Evolutionary conservation across 2,329 filamentous ascomycete species (phyloP), one percentile per base, ranked within the genome.

Genomic region (Arachnomyces sp.): DNA sequence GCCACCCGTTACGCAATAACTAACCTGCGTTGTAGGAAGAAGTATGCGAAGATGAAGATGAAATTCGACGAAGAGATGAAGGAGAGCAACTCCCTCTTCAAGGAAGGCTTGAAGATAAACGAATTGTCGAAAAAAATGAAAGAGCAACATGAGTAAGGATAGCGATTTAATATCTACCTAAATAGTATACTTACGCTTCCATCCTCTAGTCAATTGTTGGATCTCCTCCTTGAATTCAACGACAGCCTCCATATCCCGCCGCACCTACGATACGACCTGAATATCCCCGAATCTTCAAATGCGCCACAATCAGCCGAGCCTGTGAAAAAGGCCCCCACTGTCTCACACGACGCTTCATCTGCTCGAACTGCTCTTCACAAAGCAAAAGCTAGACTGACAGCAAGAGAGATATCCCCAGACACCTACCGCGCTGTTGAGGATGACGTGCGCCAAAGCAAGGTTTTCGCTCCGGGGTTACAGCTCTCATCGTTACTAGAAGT

Each of bases 191-290:
- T 28, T 34, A 36, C 28, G 3, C 12, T 36, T 21, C 11, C n/a
- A n/a, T 25, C 36, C 8, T 53, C 34, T 53, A 95, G 89, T 62
- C 88, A 89, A 61, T 68, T 96, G 28, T 77, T 95, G 39, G 90
- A 96, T 53, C 69, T 95, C 8, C 77, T 96, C 28, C 74, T 94
- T 46, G 89, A 95, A 56, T 76, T 95, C 66, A 98, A 98, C 66
- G 80, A 85, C 38, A 84, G 80, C 32, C 72, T 82, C 14, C 85
- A 92, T 59, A 80, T 96, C 33, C 80, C 86, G 8, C 69, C 78
- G 18, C 74, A 82, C 43, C 78, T 84, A 54, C 84, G 85, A 52
- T 82, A 87, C 66, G 82, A 90, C 54, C 68, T 95, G 42, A 71
- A 69, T 42, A 52, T 61, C 28, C 56, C 62, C 3, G 57, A 53